Evolutionary conservation across 208 protist species (phyloP).

Genomic region (Trypanosoma conorhini): DNA sequence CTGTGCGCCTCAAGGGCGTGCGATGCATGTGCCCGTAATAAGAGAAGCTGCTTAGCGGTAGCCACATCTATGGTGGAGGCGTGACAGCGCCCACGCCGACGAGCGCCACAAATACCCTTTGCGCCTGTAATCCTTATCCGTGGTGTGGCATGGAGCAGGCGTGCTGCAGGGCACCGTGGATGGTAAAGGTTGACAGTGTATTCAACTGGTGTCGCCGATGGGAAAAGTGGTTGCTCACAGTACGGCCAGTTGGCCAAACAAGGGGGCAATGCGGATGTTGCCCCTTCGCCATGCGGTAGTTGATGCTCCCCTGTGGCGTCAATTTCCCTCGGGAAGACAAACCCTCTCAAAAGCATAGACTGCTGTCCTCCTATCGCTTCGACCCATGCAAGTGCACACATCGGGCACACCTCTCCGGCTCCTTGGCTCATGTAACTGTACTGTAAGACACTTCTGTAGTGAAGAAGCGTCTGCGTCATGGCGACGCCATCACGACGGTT

Average conservation of each 20-base stretch:
- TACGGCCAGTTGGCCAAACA: constrained; percentile 87
- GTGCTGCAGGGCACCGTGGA: constrained; percentile 19
- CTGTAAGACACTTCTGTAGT: constrained; percentile 40
- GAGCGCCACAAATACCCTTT: constrained; percentile 14
- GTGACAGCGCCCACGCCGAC: neutral
- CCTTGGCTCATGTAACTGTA: constrained; percentile 62
- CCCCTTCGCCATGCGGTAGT: neutral
- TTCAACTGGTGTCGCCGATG: constrained; percentile 63
- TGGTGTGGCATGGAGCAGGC: neutral
- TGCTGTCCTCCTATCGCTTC: constrained; percentile 1
- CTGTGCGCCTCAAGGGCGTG: constrained; percentile 15
- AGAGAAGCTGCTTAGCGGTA: constrained; percentile 15
- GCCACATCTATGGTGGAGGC: neutral
- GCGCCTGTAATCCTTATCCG: constrained; percentile 12
- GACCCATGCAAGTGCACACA: constrained; percentile 35
- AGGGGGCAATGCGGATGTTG: neutral
- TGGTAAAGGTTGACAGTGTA: constrained; percentile 92
- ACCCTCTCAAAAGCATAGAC: neutral
- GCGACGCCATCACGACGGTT: constrained; percentile 19
- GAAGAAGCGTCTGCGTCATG: constrained; percentile 35
- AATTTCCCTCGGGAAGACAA: constrained; percentile 27
- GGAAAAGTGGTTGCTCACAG: constrained; percentile 89
- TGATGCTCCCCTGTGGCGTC: constrained; percentile 25
- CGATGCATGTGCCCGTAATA: constrained; percentile 15
- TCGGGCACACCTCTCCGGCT: constrained; percentile 51